Percentiles rank a stretch among this genome's conserved stretches.
Conservation (phyloP, 768 basidiomycete genomes). For the Collybia mongolica region DNA sequence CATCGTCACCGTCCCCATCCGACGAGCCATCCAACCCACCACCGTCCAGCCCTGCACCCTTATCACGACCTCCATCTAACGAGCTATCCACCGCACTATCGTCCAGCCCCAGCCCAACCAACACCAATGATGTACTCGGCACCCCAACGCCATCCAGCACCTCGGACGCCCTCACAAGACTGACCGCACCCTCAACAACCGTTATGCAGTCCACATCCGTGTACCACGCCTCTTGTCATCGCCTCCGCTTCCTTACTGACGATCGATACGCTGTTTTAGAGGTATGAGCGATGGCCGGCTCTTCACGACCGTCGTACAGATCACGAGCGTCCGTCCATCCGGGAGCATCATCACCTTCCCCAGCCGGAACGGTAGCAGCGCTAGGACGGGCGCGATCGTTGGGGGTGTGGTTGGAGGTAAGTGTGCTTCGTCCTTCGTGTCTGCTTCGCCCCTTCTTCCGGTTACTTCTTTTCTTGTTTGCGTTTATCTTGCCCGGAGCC, state of each 20-base stretch:
- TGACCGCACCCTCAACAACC: conserved; percentile 1
- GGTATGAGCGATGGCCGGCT: conserved; percentile 22
- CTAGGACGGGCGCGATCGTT: conserved; percentile 42
- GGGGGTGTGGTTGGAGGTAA: conserved; percentile 52
- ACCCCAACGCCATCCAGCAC: neutral
- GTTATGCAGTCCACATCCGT: neutral
- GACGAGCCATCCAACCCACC: neutral
- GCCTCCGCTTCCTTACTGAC: neutral
- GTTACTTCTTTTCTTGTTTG: neutral
- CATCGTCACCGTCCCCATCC: neutral
- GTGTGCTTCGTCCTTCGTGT: conserved; percentile 6
- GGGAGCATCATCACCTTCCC: conserved; percentile 17
- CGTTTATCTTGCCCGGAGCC: no score
- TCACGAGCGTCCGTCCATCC: conserved; percentile 24
- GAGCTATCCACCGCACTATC: neutral
- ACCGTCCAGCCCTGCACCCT: neutral
- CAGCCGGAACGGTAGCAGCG: neutral
- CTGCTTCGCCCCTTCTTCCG: neutral
- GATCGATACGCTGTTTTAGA: neutral
- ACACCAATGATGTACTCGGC: neutral
- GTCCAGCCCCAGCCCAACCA: neutral
- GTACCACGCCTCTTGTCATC: neutral
- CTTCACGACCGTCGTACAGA: conserved; percentile 22
- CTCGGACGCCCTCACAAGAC: neutral
- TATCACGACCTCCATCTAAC: neutral